These are phyloP conservation scores for Scedosporium minutisporum DNA, from an alignment of 2,329 filamentous ascomycete genomes.

Conservation along the genomic window DNA sequence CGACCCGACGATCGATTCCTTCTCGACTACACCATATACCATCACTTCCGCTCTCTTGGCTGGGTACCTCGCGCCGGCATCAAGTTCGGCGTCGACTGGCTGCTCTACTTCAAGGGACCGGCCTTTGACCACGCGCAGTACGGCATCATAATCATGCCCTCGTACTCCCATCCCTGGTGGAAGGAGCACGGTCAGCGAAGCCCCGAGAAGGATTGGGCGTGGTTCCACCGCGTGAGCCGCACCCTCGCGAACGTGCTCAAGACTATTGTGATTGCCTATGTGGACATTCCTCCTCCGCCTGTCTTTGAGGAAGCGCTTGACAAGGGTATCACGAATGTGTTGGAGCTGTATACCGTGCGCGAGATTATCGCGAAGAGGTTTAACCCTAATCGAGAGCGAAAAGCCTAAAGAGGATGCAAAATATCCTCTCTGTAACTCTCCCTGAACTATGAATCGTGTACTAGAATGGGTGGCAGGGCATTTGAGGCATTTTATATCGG, in stretches of 20 bases:
- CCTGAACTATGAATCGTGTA: not conserved
- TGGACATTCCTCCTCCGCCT: conserved; percentile 71
- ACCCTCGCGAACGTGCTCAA: conserved; percentile 87
- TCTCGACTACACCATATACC: conserved; percentile 79
- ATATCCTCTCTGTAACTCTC: too few relatives aligned
- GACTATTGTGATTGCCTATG: conserved; percentile 79
- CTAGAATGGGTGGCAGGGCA: not conserved
- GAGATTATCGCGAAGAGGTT: conserved; percentile 58
- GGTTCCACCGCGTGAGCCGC: conserved; percentile 81
- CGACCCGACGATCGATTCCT: conserved; percentile 76
- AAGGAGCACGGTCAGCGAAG: conserved; percentile 40
- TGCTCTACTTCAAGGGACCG: conserved; percentile 88
- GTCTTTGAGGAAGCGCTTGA: conserved; percentile 32
- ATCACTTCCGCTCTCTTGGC: conserved; percentile 89
- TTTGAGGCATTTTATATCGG: not conserved
- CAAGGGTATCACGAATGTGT: conserved; percentile 49
- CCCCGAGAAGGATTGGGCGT: conserved; percentile 57
- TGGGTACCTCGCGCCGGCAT: conserved; percentile 90
- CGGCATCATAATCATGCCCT: conserved; percentile 72
- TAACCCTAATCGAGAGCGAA: conserved; percentile 53
- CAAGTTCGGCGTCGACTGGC: conserved; percentile 90
- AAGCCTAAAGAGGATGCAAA: not conserved
- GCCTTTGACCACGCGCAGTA: conserved; percentile 96
- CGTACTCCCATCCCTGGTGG: conserved; percentile 72
- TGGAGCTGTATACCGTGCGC: conserved; percentile 64